phyloP scores from a whole-genome alignment of 2,329 filamentous ascomycete genomes.

The Madurella mycetomatis region DNA sequence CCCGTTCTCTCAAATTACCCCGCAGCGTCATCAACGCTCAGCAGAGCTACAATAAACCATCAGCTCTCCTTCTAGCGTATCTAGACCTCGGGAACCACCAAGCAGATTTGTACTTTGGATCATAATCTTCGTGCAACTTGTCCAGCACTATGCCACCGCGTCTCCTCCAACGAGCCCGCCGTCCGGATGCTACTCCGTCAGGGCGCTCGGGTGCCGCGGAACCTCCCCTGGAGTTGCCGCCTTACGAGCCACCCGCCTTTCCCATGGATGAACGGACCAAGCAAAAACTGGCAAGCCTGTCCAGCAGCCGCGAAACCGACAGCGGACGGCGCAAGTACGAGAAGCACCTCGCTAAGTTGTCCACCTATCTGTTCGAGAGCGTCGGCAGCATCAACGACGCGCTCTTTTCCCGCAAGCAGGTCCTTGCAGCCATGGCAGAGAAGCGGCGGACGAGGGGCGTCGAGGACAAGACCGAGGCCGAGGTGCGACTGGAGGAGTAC shows the following conservation, averaged over 20 bases:
- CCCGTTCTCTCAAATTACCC: too few relatives aligned
- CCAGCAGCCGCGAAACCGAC: conserved; percentile 36
- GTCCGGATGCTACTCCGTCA: conserved; percentile 5
- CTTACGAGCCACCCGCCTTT: conserved; percentile 46
- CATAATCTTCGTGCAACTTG: not conserved
- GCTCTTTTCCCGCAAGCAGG: conserved; percentile 30
- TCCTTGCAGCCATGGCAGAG: conserved; percentile 31
- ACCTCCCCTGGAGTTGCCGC: conserved; percentile 37
- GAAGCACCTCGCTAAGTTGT: conserved; percentile 42
- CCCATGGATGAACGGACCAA: conserved; percentile 36
- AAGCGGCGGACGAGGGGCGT: conserved; percentile 33
- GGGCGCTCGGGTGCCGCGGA: conserved; percentile 1
- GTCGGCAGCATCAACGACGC: conserved; percentile 48
- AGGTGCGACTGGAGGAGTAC: conserved; percentile 35
- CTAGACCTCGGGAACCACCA: too few relatives aligned
- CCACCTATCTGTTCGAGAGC: conserved; percentile 40
- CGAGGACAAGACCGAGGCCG: conserved; percentile 19
- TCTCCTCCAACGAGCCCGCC: conserved; percentile 19
- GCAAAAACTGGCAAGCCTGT: conserved; percentile 34
- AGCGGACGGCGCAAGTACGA: conserved; percentile 36
- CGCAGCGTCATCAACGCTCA: too few relatives aligned
- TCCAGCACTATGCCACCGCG: conserved; percentile 17
- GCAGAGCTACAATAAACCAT: too few relatives aligned
- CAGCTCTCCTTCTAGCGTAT: too few relatives aligned
- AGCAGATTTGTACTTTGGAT: not conserved